A percentile compares a stretch with the other conserved stretches of the same genome.
Evolutionary conservation across 495 filamentous ascomycete species (phyloP).

Genomic region (Podospora pseudoanserina): DNA sequence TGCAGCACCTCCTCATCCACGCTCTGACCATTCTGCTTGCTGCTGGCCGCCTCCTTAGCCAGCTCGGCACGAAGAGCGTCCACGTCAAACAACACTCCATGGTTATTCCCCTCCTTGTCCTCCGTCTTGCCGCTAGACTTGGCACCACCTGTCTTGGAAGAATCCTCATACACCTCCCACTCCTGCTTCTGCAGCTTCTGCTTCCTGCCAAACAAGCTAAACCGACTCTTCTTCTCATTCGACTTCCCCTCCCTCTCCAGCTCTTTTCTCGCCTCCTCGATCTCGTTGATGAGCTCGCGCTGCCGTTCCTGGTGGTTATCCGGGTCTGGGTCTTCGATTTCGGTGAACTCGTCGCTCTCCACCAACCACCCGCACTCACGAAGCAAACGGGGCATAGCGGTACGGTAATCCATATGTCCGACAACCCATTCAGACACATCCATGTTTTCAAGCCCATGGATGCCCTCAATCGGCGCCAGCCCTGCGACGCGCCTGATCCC

Average conservation of each 20-base stretch:
- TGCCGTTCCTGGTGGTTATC: constrained; percentile 87
- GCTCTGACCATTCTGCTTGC: constrained; percentile 8
- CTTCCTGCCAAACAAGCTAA: constrained; percentile 77
- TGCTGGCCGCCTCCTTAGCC: constrained; percentile 56
- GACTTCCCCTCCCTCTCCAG: constrained; percentile 60
- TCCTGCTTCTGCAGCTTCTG: constrained; percentile 69
- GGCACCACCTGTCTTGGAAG: constrained; percentile 26
- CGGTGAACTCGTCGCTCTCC: constrained; percentile 87
- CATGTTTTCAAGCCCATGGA: constrained; percentile 83
- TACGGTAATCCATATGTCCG: constrained; percentile 95
- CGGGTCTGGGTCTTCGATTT: constrained; percentile 97
- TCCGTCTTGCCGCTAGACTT: constrained; percentile 34
- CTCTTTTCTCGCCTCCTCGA: constrained; percentile 88
- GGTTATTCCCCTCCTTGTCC: constrained; percentile 45
- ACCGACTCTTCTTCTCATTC: constrained; percentile 42
- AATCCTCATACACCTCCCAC: constrained; percentile 89
- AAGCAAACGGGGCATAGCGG: constrained; percentile 83
- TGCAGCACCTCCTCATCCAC: constrained; percentile 50
- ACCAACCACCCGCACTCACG: constrained; percentile 81
- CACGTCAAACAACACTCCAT: constrained; percentile 83
- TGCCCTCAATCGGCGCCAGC: constrained; percentile 71
- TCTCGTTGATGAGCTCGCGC: constrained; percentile 89
- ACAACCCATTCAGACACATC: constrained; percentile 82
- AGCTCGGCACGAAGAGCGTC: constrained; percentile 89
- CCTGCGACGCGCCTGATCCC: constrained; percentile 89